A percentile compares a stretch with the other conserved stretches of the same genome.
Evolutionary conservation across 805 yeast species (phyloP).

Genomic region (Suhomyces faveliae): DNA sequence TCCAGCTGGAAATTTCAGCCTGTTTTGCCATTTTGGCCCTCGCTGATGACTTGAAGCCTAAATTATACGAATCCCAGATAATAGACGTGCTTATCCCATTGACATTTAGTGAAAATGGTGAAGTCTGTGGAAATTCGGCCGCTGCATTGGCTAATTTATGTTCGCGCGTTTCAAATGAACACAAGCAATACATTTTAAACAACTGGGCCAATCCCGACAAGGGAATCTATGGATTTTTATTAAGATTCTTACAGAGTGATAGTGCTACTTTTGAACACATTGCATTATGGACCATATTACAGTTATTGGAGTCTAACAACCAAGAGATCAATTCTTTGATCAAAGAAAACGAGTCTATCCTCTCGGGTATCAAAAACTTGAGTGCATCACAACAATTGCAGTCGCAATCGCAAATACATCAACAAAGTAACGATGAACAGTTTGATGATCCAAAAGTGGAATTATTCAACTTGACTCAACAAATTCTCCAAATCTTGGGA

Average conservation of each 20-base stretch:
- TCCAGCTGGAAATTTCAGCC: slow-evolving; percentile 94
- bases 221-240: slow-evolving; percentile 82
- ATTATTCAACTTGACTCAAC: slow-evolving; percentile 64
- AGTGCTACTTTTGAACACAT: slow-evolving; percentile 97
- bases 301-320: slow-evolving; percentile 85
- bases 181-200: slow-evolving; percentile 66
- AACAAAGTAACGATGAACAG: slow-evolving; percentile 27
- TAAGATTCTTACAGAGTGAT: slow-evolving; percentile 73
- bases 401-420: slow-evolving; percentile 20
- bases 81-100: slow-evolving; percentile 88
- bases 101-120: slow-evolving; percentile 82
- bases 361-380: slow-evolving; percentile 52
- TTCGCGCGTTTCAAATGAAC: slow-evolving; percentile 78
- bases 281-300: slow-evolving; percentile 95
- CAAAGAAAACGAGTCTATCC: slow-evolving; percentile 52
- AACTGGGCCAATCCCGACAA: slow-evolving; percentile 79
- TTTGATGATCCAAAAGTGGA: slow-evolving; percentile 64
- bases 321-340: slow-evolving; percentile 55
- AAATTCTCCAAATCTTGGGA: slow-evolving; percentile 56
- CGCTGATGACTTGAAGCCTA: slow-evolving; percentile 90
- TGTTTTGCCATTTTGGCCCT: slow-evolving; percentile 95
- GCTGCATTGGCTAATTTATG: slow-evolving; percentile 96
- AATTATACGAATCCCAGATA: slow-evolving; percentile 78
- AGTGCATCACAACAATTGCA: slow-evolving; percentile 40
- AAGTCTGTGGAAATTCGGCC: slow-evolving; percentile 97